These are phyloP conservation scores for Furcasterigmium sp. DNA, from an alignment of 2,329 filamentous ascomycete genomes.

Conservation along the genomic window DNA sequence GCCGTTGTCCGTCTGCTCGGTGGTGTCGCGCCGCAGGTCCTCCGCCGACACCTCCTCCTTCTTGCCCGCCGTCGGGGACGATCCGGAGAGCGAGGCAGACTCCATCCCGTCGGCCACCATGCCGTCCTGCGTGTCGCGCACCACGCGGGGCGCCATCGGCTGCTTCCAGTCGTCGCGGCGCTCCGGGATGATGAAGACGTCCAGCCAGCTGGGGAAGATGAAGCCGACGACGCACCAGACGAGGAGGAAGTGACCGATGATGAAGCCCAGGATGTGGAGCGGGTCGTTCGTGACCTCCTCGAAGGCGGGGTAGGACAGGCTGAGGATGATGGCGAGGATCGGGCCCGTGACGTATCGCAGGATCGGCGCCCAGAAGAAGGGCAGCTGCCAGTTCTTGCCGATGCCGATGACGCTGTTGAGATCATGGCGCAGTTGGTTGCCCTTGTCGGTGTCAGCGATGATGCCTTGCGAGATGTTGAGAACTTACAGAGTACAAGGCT, in stretches of 20 bases:
- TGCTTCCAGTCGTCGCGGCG: constrained; percentile 39
- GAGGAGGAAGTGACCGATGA: constrained; percentile 39
- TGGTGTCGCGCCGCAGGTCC: no score
- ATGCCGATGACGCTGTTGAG: constrained; percentile 42
- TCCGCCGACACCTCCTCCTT: no score
- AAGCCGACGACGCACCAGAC: constrained; percentile 41
- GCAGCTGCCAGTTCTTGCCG: constrained; percentile 47
- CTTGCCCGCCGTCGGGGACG: no score
- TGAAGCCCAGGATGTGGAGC: constrained; percentile 41
- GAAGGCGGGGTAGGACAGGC: constrained; percentile 39
- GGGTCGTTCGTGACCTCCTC: constrained; percentile 26
- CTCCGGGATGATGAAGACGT: constrained; percentile 42
- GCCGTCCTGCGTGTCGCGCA: constrained; percentile 7
- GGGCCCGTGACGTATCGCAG: constrained; percentile 41
- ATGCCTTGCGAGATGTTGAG: no score
- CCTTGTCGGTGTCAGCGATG: constrained; percentile 21
- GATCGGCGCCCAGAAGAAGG: constrained; percentile 36
- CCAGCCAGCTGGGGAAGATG: constrained; percentile 47
- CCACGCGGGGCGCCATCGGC: constrained; percentile 13
- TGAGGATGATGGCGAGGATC: constrained; percentile 44
- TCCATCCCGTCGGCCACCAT: constrained; percentile 5
- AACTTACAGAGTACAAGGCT: constrained; percentile 5
- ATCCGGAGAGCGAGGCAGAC: neutral
- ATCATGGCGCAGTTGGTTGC: constrained; percentile 45
- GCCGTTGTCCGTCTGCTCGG: no score